A percentile compares a stretch with the other conserved stretches of the same genome.
phyloP scores from a whole-genome alignment of 225 moss, liverwort and hornwort species.

The Sphagnum tenellum region DNA sequence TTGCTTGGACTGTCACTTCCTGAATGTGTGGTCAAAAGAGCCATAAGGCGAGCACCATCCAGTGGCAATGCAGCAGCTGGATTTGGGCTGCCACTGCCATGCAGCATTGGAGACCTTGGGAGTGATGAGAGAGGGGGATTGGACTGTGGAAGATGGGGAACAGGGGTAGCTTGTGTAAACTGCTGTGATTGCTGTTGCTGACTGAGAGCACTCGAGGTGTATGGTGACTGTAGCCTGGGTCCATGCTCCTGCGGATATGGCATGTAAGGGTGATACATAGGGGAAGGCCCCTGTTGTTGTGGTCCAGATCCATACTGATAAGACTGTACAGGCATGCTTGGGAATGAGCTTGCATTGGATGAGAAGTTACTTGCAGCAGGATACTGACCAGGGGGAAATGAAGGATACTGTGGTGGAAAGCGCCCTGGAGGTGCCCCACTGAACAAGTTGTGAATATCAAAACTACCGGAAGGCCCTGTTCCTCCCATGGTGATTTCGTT shows the following conservation, averaged over 20 bases:
- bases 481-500: no score
- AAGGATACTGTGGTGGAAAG: no score
- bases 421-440: no score
- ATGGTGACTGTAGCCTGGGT: conserved; percentile 58
- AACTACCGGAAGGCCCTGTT: no score
- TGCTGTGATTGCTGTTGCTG: conserved; percentile 14
- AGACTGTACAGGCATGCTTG: conserved; percentile 26
- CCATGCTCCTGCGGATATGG: conserved; percentile 70
- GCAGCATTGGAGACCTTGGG: conserved; percentile 14
- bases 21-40: conserved; percentile 70
- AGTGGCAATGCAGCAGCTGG: conserved; percentile 40
- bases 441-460: no score
- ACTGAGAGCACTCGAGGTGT: conserved; percentile 50
- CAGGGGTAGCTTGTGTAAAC: conserved; percentile 33
- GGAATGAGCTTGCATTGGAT: conserved; percentile 26
- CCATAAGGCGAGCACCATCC: conserved; percentile 92
- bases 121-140: no score
- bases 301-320: conserved; percentile 24
- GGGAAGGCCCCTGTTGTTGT: conserved; percentile 33
- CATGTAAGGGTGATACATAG: conserved; percentile 66
- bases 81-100: conserved; percentile 29
- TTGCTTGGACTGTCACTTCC: conserved; percentile 45
- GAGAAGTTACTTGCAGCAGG: conserved; percentile 20
- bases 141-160: conserved; percentile 37
- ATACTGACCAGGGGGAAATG: no score